These are phyloP conservation scores for Fusarium sp. DNA, from an alignment of 2,329 filamentous ascomycete species.

Conservation along the genomic window DNA sequence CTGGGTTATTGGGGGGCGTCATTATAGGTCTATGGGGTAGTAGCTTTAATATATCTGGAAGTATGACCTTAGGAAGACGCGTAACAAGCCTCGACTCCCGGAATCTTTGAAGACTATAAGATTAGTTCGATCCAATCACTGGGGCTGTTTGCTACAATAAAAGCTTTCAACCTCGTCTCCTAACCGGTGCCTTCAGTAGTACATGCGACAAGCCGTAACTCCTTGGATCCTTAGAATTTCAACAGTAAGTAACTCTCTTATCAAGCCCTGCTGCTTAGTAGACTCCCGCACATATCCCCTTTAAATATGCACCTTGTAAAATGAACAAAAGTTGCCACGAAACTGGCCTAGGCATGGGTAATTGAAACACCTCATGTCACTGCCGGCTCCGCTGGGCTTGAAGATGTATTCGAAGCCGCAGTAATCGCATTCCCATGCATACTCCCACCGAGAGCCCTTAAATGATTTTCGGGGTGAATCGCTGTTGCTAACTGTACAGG, in stretches of 20 bases:
- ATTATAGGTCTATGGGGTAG: neutral
- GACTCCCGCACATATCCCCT: neutral
- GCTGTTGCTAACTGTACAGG: neutral
- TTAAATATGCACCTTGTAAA: neutral
- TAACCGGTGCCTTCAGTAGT: too few relatives aligned
- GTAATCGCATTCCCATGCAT: neutral
- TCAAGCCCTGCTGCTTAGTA: neutral
- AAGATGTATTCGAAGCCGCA: neutral
- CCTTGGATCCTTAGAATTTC: too few relatives aligned
- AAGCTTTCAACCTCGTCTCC: too few relatives aligned
- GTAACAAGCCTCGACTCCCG: neutral
- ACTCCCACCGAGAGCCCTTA: neutral
- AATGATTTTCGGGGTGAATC: neutral
- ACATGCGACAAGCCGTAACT: too few relatives aligned
- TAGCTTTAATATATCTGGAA: neutral
- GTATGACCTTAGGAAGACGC: neutral
- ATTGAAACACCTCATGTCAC: neutral
- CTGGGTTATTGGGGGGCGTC: neutral
- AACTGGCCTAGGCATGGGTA: neutral
- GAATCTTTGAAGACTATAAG: neutral
- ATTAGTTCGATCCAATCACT: neutral
- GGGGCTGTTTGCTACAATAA: too few relatives aligned
- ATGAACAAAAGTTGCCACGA: neutral
- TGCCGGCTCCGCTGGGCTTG: neutral
- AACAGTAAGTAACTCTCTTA: neutral